Conservation (phyloP, 2,329 filamentous ascomycete species). For the Verticillium dahliae region DNA sequence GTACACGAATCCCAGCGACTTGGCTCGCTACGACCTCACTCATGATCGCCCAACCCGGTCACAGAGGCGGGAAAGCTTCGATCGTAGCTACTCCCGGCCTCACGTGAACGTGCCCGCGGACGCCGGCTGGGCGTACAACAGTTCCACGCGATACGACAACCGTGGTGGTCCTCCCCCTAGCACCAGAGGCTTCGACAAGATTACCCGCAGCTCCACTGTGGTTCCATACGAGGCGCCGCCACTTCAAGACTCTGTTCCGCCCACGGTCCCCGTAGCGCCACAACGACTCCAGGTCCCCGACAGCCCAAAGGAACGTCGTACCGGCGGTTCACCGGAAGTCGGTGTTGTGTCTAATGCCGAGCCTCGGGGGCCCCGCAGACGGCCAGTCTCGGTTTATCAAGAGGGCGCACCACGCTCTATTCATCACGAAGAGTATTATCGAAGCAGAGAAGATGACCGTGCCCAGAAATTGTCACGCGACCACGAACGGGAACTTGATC, state of each 20-base stretch:
- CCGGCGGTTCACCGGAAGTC: slow-evolving; percentile 5
- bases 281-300: slow-evolving; percentile 17
- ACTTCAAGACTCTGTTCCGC: slow-evolving; percentile 38
- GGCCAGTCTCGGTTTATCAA: slow-evolving; percentile 47
- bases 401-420: slow-evolving; percentile 36
- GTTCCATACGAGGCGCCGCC: slow-evolving; percentile 34
- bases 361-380: slow-evolving; percentile 21
- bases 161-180: slow-evolving; percentile 57
- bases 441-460: slow-evolving; percentile 40
- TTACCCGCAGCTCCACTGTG: slow-evolving; percentile 38
- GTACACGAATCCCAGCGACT: slow-evolving; percentile 56
- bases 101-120: slow-evolving; percentile 31
- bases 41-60: slow-evolving; percentile 35
- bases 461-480: slow-evolving; percentile 34
- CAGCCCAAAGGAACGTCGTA: slow-evolving; percentile 1
- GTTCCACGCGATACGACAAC: slow-evolving; percentile 28
- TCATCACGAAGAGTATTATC: slow-evolving; percentile 42
- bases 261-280: slow-evolving; percentile 23
- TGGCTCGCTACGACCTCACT: slow-evolving; percentile 56
- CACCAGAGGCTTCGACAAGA: slow-evolving; percentile 65
- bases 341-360: slow-evolving; percentile 6
- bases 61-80: slow-evolving; percentile 47
- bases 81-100: slow-evolving; percentile 49
- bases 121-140: slow-evolving; percentile 19
- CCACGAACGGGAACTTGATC: slow-evolving; percentile 26